These are phyloP conservation scores for Tulasnella sp. DNA, from an alignment of 768 basidiomycete genomes.

Conservation along the genomic window DNA sequence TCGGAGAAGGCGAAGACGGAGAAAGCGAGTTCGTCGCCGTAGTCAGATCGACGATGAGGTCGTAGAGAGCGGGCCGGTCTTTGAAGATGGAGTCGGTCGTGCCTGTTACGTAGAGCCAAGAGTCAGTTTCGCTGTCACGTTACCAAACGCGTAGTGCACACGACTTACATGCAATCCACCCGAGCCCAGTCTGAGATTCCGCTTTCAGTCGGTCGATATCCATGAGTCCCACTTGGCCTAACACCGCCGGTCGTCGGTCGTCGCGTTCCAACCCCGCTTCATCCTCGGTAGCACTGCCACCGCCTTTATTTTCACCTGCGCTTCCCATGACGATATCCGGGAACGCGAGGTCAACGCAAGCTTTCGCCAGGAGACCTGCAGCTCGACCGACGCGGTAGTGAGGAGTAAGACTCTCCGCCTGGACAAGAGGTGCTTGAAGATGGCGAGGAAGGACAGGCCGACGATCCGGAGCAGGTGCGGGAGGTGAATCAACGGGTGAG, in stretches of 20 bases:
- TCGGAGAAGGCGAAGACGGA: slow-evolving; percentile 39
- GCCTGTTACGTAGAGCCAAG: slow-evolving; percentile 26
- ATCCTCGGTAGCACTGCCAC: slow-evolving; percentile 11
- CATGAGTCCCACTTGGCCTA: slow-evolving; percentile 70
- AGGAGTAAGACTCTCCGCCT: slow-evolving; percentile 68
- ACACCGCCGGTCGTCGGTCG: slow-evolving; percentile 32
- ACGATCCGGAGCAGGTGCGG: slow-evolving; percentile 65
- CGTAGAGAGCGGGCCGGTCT: slow-evolving; percentile 68
- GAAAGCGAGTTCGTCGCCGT: slow-evolving; percentile 34
- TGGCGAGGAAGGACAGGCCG: slow-evolving; percentile 63
- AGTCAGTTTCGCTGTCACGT: not conserved
- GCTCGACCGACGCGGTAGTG: slow-evolving; percentile 65
- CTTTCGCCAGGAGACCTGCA: slow-evolving; percentile 55
- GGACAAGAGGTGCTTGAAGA: slow-evolving; percentile 70
- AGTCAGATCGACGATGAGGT: slow-evolving; percentile 69
- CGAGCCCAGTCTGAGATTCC: slow-evolving; percentile 48
- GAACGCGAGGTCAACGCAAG: slow-evolving; percentile 16
- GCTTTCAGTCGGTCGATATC: slow-evolving; percentile 52
- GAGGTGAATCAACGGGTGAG: slow-evolving; percentile 55
- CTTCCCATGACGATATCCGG: slow-evolving; percentile 6
- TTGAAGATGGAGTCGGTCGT: slow-evolving; percentile 79
- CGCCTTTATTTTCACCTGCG: slow-evolving; percentile 7
- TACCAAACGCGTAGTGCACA: no score
- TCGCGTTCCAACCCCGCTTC: not conserved
- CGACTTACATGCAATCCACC: slow-evolving; percentile 70